Base-by-base conservation (phyloP, 306 rosid species). In the Abrus pulchellus region DNA sequence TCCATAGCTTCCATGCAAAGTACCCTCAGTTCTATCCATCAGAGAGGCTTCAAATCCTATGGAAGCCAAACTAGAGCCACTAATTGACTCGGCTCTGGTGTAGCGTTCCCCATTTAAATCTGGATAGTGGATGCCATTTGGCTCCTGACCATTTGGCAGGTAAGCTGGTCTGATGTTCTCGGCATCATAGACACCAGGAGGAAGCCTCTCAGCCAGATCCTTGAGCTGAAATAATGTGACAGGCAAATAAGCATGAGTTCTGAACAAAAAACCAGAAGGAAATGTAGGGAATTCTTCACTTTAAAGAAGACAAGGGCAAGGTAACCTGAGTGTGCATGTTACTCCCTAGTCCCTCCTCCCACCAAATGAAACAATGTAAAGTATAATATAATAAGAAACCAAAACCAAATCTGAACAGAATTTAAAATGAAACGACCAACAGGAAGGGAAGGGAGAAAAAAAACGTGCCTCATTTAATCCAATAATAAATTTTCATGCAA, bases 191-290 rank as follows among this genome's bases (percentile, higher is more conserved):
- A 78, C 89, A 33, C 96, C 96, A 38, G 98, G 96, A 59, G 99
- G 98, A 67, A 95, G 84, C 87, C 94, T 92, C 93, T 93, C 97
- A 5, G 98, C 98, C 83, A 95, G 82, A 87, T 91, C 97, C 88
- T 93, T 95, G 71, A 95, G 92, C 98, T 95, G 94, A 69, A 88
- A 88, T 60, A 54, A 77, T 59, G 84, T 9, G 47, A 56, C 65
- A 43, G 49, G 53, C 30, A n/a, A 50, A 77, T 86, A 38, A 83
- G 72, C 54, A 32, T 9, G 27, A 48, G 45, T 28, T 9, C 14
- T 49, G 60, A 57, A 83, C 28, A 49, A 53, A 32, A 63, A 79
- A 49, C 7, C 50, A 27, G 43, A 74, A 0, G 9, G 29, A 11
- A 9, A 57, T 66, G 32, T 1, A 9, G 33, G 33, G 33, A 3